A percentile compares a stretch with the other conserved stretches of the same genome.
Evolutionary conservation across 2,329 filamentous ascomycete species (phyloP).

Genomic region (Lanzia echinophila): DNA sequence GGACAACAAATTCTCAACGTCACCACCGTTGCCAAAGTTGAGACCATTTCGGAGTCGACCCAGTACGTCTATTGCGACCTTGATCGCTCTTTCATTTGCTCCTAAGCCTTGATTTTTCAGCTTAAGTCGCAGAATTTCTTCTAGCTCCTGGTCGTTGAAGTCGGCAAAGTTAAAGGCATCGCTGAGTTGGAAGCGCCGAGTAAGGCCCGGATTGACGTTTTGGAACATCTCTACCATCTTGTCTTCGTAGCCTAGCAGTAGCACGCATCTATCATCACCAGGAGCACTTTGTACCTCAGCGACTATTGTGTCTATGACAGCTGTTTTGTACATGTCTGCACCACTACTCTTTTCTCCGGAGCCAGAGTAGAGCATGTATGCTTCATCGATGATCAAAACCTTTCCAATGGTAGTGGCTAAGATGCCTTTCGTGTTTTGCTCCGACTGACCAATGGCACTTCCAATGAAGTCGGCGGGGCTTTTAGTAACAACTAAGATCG

Average conservation of each 20-base stretch:
- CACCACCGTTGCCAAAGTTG: slow-evolving; percentile 67
- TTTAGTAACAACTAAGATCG: slow-evolving; percentile 54
- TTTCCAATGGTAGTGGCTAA: slow-evolving; percentile 61
- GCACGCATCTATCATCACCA: slow-evolving; percentile 65
- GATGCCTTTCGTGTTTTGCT: slow-evolving; percentile 66
- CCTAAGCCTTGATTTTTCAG: slow-evolving; percentile 48
- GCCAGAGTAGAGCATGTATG: slow-evolving; percentile 55
- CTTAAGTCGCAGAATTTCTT: slow-evolving; percentile 55
- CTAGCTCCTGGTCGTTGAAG: slow-evolving; percentile 53
- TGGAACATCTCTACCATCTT: slow-evolving; percentile 67
- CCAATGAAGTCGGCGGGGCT: slow-evolving; percentile 71
- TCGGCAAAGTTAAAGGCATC: slow-evolving; percentile 64
- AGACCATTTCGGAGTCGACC: slow-evolving; percentile 52
- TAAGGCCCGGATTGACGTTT: slow-evolving; percentile 65
- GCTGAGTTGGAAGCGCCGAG: slow-evolving; percentile 56
- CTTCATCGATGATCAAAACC: slow-evolving; percentile 74
- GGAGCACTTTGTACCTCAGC: slow-evolving; percentile 61
- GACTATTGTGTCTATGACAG: slow-evolving; percentile 68
- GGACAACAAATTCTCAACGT: slow-evolving; percentile 63
- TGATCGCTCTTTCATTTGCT: slow-evolving; percentile 45
- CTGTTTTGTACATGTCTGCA: slow-evolving; percentile 49
- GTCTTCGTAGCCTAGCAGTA: slow-evolving; percentile 64
- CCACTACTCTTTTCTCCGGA: slow-evolving; percentile 22
- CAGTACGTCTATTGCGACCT: slow-evolving; percentile 54
- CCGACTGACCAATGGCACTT: slow-evolving; percentile 54